Conservation (phyloP, 345 rosid species). For the Nasturtium officinale region DNA sequence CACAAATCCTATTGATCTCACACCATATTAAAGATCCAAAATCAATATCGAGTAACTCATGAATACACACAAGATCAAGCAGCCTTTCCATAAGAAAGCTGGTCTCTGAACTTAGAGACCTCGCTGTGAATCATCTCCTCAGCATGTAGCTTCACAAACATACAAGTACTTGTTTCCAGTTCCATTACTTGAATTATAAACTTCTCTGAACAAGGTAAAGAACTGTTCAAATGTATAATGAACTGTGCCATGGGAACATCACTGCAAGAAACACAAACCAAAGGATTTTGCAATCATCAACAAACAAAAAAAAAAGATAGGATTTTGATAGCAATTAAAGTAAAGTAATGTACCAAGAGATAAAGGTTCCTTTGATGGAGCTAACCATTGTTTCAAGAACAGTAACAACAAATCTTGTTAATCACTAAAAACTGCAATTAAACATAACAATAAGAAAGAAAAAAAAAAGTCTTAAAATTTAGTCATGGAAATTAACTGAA, state of each 20-base stretch:
- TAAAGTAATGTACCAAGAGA: conserved; percentile 24
- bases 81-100: conserved; percentile 8
- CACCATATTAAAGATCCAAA: background rate
- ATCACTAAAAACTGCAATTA: conserved; percentile 17
- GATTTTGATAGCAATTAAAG: conserved; percentile 7
- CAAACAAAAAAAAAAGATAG: background rate
- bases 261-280: background rate
- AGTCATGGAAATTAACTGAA: background rate
- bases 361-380: conserved; percentile 31
- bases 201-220: conserved; percentile 16
- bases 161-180: conserved; percentile 22
- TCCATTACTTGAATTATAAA: conserved; percentile 20
- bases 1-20: background rate
- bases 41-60: conserved; percentile 1
- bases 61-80: background rate
- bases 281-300: background rate
- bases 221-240: conserved; percentile 12
- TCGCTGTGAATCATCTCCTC: conserved; percentile 18
- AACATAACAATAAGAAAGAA: background rate
- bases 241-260: conserved; percentile 32
- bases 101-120: conserved; percentile 12
- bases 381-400: conserved; percentile 19
- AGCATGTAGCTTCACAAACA: conserved; percentile 25
- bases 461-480: background rate
- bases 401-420: background rate